These are phyloP conservation scores for Jimgerdemannia flammicorona DNA, from an alignment of 192 early-diverging fungal species.

Conservation along the genomic window DNA sequence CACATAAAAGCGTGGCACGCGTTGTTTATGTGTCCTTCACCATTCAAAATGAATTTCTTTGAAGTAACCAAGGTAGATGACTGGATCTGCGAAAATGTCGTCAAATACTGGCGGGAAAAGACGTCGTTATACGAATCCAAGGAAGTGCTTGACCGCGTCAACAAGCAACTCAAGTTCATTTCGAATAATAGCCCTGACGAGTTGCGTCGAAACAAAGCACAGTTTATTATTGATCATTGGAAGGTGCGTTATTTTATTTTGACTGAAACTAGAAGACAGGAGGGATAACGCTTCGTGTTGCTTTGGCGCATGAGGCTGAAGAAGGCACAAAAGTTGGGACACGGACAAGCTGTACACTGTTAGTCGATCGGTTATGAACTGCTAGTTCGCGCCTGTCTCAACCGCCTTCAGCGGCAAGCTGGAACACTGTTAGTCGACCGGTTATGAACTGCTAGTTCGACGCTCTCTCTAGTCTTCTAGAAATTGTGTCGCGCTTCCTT, in stretches of 20 bases:
- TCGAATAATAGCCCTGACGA: neutral
- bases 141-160: neutral
- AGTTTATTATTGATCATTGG: neutral
- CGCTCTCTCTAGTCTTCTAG: neutral
- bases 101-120: neutral
- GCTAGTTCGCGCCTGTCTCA: neutral
- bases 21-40: neutral
- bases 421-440: neutral
- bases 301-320: neutral
- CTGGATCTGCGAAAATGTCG: neutral
- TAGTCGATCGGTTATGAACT: neutral
- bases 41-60: constrained; percentile 1
- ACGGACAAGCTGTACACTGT: neutral
- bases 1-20: neutral
- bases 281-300: neutral
- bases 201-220: neutral
- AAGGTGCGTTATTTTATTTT: neutral
- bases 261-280: neutral
- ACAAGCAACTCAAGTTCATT: neutral
- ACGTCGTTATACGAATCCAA: neutral
- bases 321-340: neutral
- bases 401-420: neutral
- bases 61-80: neutral
- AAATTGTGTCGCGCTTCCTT: neutral
- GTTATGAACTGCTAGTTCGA: neutral